These are phyloP conservation scores for Tarenaya hassleriana DNA, from an alignment of 345 rosid genomes.

Conservation along the genomic window DNA sequence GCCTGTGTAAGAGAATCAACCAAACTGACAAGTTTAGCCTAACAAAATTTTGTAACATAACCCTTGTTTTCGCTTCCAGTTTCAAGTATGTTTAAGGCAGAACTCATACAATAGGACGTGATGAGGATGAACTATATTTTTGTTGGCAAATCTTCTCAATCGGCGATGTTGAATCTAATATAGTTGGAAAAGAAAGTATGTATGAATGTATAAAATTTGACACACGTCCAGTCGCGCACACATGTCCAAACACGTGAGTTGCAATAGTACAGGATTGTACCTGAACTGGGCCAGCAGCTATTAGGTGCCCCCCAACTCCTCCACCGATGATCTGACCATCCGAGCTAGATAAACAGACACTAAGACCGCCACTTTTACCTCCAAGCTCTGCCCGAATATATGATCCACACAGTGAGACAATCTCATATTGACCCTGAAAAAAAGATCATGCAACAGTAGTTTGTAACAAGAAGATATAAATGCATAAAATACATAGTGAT, in stretches of 20 bases:
- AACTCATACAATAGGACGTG: too few species aligned
- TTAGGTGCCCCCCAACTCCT: slow-evolving; percentile 76
- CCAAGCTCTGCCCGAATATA: slow-evolving; percentile 66
- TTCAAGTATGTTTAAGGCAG: too few species aligned
- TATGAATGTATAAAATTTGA: not conserved
- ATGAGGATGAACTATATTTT: not conserved
- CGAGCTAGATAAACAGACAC: slow-evolving; percentile 62
- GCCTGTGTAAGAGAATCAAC: not conserved
- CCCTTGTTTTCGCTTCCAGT: too few species aligned
- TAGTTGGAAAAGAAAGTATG: not conserved
- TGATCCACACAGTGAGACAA: slow-evolving; percentile 79
- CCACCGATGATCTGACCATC: slow-evolving; percentile 92
- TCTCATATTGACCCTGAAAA: slow-evolving; percentile 79
- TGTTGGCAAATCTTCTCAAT: not conserved
- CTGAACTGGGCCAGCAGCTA: slow-evolving; percentile 93
- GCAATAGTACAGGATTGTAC: too few species aligned
- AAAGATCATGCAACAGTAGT: slow-evolving; percentile 1
- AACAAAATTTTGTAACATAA: not conserved
- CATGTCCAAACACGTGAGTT: slow-evolving; percentile 7
- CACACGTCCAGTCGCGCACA: not conserved
- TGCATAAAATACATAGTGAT: not conserved
- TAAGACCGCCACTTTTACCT: slow-evolving; percentile 79
- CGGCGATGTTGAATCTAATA: not conserved
- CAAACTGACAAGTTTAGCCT: not conserved
- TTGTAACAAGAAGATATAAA: too few species aligned